Conservation (phyloP, 148 eudicot genomes). For the Diospyros lotus region DNA sequence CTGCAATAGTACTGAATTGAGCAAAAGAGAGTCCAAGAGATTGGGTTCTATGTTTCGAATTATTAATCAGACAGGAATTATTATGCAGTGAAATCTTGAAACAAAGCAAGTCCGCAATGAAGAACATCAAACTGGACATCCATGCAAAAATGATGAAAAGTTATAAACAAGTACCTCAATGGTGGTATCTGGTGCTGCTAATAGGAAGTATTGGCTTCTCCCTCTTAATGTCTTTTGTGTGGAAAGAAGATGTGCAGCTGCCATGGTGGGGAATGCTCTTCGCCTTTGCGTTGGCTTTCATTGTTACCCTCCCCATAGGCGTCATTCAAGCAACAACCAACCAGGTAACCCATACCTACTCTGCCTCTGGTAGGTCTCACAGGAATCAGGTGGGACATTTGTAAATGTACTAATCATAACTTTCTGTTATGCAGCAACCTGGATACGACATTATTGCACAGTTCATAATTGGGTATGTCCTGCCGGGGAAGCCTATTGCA, state of each 20-base stretch:
- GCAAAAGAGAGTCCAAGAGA: not conserved
- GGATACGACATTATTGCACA: conserved; percentile 98
- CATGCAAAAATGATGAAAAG: conserved; percentile 82
- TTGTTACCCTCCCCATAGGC: conserved; percentile 95
- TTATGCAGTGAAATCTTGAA: conserved; percentile 79
- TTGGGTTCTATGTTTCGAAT: no score
- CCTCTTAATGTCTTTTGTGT: conserved; percentile 72
- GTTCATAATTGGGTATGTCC: conserved; percentile 83
- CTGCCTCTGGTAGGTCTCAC: not conserved
- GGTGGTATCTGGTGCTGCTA: conserved; percentile 74
- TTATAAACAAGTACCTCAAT: conserved; percentile 90
- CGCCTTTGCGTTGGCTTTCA: conserved; percentile 77
- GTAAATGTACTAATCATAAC: not conserved
- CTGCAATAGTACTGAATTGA: not conserved
- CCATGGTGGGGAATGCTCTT: conserved; percentile 99
- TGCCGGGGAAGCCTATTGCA: conserved; percentile 95
- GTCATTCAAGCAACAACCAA: conserved; percentile 99
- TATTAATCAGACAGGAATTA: not conserved
- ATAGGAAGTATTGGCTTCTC: conserved; percentile 60
- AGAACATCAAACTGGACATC: conserved; percentile 64
- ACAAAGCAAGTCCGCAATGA: conserved; percentile 77
- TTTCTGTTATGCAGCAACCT: conserved; percentile 77
- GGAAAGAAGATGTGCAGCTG: conserved; percentile 91
- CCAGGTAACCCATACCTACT: conserved; percentile 43
- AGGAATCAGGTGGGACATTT: not conserved